phyloP scores from a whole-genome alignment of 176 grass and related monocot species.

The Cymbopogon citratus region DNA sequence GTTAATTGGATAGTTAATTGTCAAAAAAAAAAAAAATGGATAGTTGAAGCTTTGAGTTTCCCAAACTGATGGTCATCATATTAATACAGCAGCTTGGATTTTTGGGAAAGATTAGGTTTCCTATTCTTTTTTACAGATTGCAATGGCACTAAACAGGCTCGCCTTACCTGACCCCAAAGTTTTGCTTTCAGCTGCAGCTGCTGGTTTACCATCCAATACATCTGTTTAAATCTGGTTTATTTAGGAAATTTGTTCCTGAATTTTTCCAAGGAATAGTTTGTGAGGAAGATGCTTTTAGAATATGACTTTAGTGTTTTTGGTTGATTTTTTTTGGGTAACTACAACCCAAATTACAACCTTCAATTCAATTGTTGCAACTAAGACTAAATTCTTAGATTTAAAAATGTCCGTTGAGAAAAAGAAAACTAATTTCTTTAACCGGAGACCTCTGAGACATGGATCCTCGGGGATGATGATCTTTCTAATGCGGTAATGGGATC shows the following conservation, averaged over 20 bases:
- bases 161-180: background rate
- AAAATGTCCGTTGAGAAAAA: background rate
- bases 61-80: background rate
- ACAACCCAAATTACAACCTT: no score
- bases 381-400: background rate
- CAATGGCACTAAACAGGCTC: background rate
- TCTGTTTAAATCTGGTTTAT: background rate
- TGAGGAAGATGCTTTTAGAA: background rate
- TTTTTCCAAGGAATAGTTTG: background rate
- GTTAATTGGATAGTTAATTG: no score
- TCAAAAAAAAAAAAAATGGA: no score
- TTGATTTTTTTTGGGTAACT: background rate
- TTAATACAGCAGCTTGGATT: background rate
- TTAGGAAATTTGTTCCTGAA: background rate
- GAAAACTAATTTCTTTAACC: slow-evolving; percentile 4
- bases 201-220: background rate
- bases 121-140: background rate
- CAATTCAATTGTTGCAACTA: background rate
- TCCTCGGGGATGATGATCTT: background rate
- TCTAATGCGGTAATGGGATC: slow-evolving; percentile 29
- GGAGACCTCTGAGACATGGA: background rate
- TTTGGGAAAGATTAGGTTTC: background rate
- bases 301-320: background rate
- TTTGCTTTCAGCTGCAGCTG: background rate
- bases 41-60: background rate